Conservation (phyloP, 2,329 filamentous ascomycete species). For the Exophiala dermatitidis region DNA sequence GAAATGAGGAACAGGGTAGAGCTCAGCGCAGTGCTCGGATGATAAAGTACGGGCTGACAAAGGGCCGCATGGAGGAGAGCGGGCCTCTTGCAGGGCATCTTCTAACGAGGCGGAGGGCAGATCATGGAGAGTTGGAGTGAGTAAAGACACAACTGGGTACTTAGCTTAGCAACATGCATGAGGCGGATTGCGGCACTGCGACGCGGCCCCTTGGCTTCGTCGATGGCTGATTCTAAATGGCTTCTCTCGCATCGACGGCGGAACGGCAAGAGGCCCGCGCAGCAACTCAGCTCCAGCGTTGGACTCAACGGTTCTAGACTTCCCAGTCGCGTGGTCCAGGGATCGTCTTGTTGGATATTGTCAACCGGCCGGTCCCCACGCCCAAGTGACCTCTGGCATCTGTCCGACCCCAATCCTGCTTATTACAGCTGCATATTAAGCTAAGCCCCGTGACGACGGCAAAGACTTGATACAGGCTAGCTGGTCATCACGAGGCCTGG, state of each 20-base stretch:
- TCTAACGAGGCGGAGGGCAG: slow-evolving; percentile 12
- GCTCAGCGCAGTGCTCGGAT: slow-evolving; percentile 11
- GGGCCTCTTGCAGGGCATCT: slow-evolving; percentile 15
- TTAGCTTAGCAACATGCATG: background rate
- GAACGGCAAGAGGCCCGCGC: slow-evolving; percentile 14
- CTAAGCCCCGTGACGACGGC: no score
- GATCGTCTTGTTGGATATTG: background rate
- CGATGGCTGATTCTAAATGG: background rate
- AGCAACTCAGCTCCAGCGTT: slow-evolving; percentile 16
- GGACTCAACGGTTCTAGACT: background rate
- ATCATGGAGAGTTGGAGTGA: slow-evolving; percentile 3
- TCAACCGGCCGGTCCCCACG: background rate
- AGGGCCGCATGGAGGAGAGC: slow-evolving; percentile 12
- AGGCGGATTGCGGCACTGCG: background rate
- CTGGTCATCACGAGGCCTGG: no score
- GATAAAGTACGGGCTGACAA: slow-evolving; percentile 10
- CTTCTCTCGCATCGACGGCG: slow-evolving; percentile 5
- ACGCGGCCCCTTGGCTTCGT: background rate
- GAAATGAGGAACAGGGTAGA: slow-evolving; percentile 7
- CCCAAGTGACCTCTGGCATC: background rate
- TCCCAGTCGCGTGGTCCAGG: background rate
- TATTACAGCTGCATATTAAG: no score
- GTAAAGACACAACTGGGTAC: slow-evolving; percentile 2
- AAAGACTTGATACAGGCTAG: no score
- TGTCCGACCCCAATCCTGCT: no score